Evolutionary conservation across 73 alveolate species (phyloP), one percentile per base, ranked within the genome.

Genomic region (Tetrahymena malaccensis): DNA sequence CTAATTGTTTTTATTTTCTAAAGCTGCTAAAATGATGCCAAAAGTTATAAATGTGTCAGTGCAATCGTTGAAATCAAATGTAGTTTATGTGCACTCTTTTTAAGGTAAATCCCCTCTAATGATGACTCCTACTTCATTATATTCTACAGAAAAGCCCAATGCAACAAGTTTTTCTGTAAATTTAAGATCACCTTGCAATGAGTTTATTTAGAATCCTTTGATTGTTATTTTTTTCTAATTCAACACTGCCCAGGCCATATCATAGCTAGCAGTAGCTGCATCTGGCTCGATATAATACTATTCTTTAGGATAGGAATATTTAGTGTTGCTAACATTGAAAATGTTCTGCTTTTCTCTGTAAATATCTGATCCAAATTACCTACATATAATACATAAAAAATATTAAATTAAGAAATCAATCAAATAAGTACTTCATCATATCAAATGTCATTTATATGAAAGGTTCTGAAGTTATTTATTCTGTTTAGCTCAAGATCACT

Each of bases 41-140:
- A 96, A 93, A n/a, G 96, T 94, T 0, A 96, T 93, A 43, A 96
- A 96, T 19, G 96, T 93, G 31, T 96, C 98, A 85, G 96, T 96
- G 31, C 94, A 96, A 70, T 94, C 94, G 31, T 83, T 94, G 55
- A 95, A 94, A 94, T 96, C 84, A 1, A 96, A 83, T 10, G 84
- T 35, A n/a, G 85, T 93, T 43, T 94, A 58, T 58, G 37, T 94
- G 33, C 40, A 43, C 10, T 85, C 43, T 13, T 94, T 93, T 84
- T 94, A 58, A 12, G 50, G 93, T 16, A 40, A 83, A 37, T 85
- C 85, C 12, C 84, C 89, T 94, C 93, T 84, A 25, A 84, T 94
- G 44, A 96, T 57, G 27, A 96, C 83, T 57, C 70, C 55, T 38
- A 94, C 70, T 0, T 95, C 96, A 94, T 70, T 85, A 38, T 94